Base-by-base conservation (phyloP, 2,329 filamentous ascomycete species). In the Alternaria sp. region DNA sequence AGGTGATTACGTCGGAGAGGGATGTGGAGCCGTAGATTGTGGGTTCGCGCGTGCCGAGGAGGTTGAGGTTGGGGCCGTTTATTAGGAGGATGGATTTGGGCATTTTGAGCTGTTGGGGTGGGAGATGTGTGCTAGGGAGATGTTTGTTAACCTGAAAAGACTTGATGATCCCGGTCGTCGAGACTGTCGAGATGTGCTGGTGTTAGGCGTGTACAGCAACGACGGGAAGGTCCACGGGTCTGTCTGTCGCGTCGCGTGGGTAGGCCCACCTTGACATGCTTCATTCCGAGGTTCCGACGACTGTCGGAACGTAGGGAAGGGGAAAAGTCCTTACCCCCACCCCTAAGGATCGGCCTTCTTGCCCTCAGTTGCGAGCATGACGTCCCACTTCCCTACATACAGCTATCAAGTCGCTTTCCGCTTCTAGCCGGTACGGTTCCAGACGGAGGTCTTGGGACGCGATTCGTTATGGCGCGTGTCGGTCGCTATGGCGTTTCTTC, bases 21-120 rank as follows among this genome's bases (percentile, higher is more conserved):
- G 91, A 93, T 1, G 88, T 89, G 64, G 83, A 84, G 74, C 91
- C 91, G 81, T 94, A 93, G 72, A 93, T 85, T 26, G 88, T 82
- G 15, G 91, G 91, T 77, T 95, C 91, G 21, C 92, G 86, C 12
- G 87, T 90, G 36, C 91, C 91, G 28, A 94, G 86, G 53, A 94
- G 89, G 81, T 93, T 93, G 71, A 94, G 89, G 78, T 94, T 94
- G 30, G 91, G 91, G n/a, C 91, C 91, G 79, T 93, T 93, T 82
- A 93, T 88, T 68, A 93, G 84, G 70, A 93, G 88, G 74, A 93
- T 88, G 17, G 75, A 74, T 67, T 80, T 81, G 43, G 79, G 69
- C 81, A 80, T 80, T 21, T 56, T 57, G 28, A 17, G 21, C n/a
- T n/a, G n/a, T n/a, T n/a, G n/a, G n/a, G n/a, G n/a, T n/a, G n/a